phyloP scores from a whole-genome alignment of 805 yeast species.

The Blastobotrys americana region DNA sequence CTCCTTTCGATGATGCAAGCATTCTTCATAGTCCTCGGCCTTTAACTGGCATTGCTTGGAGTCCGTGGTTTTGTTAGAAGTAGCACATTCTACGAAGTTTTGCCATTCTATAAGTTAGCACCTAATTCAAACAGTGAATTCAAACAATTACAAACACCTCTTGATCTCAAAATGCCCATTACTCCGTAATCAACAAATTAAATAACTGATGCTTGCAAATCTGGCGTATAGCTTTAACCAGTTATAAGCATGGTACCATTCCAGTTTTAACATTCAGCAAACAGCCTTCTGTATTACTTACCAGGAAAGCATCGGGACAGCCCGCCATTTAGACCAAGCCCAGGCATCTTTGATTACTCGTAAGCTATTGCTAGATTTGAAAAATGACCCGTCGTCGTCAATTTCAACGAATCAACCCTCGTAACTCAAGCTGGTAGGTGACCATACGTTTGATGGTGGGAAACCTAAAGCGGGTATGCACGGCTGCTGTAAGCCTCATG shows the following conservation, averaged over 20 bases:
- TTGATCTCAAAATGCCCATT: no score
- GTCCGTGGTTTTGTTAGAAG: slow-evolving; percentile 33
- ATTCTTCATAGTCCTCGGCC: slow-evolving; percentile 44
- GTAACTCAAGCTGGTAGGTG: background rate
- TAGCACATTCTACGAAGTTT: slow-evolving; percentile 40
- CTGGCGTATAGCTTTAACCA: no score
- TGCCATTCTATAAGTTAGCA: slow-evolving; percentile 35
- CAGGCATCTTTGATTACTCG: slow-evolving; percentile 26
- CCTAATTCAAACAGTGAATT: background rate
- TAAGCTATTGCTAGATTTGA: background rate
- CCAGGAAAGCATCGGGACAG: slow-evolving; percentile 8
- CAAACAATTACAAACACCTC: background rate
- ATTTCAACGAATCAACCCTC: background rate
- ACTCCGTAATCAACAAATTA: no score
- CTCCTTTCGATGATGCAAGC: slow-evolving; percentile 44
- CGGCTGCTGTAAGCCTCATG: no score
- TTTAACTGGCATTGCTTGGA: slow-evolving; percentile 35
- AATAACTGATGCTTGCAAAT: no score
- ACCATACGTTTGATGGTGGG: no score
- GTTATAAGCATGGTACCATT: no score
- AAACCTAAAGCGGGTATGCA: no score
- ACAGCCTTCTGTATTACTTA: no score
- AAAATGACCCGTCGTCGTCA: no score
- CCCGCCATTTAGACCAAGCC: slow-evolving; percentile 32
- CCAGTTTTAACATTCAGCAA: no score